Evolutionary conservation across 768 basidiomycete species (phyloP).

Genomic region (Termitomyces sp.): DNA sequence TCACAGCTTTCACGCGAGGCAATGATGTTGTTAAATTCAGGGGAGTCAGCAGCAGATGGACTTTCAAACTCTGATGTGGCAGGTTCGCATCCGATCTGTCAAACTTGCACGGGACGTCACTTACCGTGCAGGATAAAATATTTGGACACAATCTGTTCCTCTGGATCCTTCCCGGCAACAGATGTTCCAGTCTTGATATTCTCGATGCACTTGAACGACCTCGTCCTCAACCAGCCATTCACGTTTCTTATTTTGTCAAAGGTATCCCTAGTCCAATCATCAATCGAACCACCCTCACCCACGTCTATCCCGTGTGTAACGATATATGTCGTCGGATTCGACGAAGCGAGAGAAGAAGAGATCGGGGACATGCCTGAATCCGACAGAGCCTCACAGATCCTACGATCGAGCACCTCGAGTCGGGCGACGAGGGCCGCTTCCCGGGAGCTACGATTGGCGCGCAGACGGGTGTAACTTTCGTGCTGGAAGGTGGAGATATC

Average conservation of each 20-base stretch:
- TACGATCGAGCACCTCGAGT: constrained; percentile 39
- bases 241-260: constrained; percentile 15
- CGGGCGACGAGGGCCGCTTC: constrained; percentile 35
- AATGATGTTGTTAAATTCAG: constrained; percentile 12
- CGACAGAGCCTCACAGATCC: constrained; percentile 28
- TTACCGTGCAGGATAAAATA: constrained; percentile 39
- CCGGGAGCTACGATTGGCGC: constrained; percentile 37
- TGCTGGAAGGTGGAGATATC: constrained; percentile 34
- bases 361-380: constrained; percentile 28
- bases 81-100: not conserved
- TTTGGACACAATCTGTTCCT: constrained; percentile 26
- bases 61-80: constrained; percentile 14
- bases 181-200: constrained; percentile 31
- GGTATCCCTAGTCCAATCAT: constrained; percentile 19
- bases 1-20: constrained; percentile 11
- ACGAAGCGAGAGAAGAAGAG: constrained; percentile 26
- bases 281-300: constrained; percentile 8
- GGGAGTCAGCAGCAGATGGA: constrained; percentile 10
- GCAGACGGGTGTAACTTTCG: constrained; percentile 37
- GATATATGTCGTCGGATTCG: constrained; percentile 24
- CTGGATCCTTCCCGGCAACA: constrained; percentile 15
- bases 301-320: constrained; percentile 27
- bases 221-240: constrained; percentile 34
- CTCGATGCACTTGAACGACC: constrained; percentile 35
- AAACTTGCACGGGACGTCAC: constrained; percentile 1